Evolutionary conservation across 164 flowering plant genomes (phyloP).

Genomic region (Annona cherimola): DNA sequence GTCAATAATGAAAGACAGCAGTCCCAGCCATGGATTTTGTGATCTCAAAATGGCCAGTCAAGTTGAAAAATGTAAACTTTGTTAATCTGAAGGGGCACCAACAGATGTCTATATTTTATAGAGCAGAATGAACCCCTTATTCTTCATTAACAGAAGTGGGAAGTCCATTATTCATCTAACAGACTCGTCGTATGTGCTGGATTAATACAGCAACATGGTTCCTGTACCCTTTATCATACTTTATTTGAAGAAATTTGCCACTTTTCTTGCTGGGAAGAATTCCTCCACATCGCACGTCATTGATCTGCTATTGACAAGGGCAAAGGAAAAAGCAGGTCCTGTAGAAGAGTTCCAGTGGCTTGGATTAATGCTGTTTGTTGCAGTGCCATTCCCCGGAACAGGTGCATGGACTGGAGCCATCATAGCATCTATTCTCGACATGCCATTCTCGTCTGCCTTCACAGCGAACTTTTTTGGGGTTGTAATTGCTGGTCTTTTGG

Average conservation of each 20-base stretch:
- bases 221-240: constrained; percentile 89
- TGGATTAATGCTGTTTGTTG: constrained; percentile 96
- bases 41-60: too few species aligned
- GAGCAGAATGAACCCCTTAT: not conserved
- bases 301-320: constrained; percentile 54
- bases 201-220: constrained; percentile 76
- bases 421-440: constrained; percentile 78
- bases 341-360: constrained; percentile 96
- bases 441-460: constrained; percentile 87
- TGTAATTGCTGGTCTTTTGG: constrained; percentile 77
- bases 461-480: constrained; percentile 78
- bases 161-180: not conserved
- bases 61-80: too few species aligned
- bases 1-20: too few species aligned
- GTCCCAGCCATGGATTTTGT: too few species aligned
- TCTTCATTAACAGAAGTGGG: too few species aligned
- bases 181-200: not conserved
- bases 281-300: constrained; percentile 52
- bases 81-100: too few species aligned
- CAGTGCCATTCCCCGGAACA: constrained; percentile 97
- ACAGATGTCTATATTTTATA: too few species aligned
- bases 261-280: constrained; percentile 58
- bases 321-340: constrained; percentile 83
- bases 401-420: constrained; percentile 99
- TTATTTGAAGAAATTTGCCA: constrained; percentile 71